Percentiles rank a stretch among this genome's conserved stretches.
These are phyloP conservation scores for Coemansia biformis DNA, from an alignment of 192 early-diverging fungal species.

Conservation along the genomic window DNA sequence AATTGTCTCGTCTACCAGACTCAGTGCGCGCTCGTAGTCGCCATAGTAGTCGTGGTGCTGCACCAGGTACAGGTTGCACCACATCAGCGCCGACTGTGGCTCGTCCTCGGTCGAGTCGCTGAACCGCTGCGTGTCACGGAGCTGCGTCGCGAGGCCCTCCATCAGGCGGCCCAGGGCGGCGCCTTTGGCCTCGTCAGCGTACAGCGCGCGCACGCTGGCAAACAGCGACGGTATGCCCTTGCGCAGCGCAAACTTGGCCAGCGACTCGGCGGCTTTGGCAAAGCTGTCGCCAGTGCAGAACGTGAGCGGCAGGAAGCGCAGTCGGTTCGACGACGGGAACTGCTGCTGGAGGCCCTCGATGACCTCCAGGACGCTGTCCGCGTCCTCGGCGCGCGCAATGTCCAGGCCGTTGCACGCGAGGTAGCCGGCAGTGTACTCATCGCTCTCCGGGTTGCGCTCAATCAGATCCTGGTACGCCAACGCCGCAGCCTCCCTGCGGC, in stretches of 20 bases:
- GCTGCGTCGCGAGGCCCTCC: conserved; percentile 54
- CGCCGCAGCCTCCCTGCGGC: conserved; percentile 66
- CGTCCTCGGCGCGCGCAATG: conserved; percentile 17
- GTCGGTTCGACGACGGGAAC: conserved; percentile 78
- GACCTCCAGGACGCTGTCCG: conserved; percentile 41
- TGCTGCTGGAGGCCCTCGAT: conserved; percentile 54
- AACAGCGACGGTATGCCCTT: conserved; percentile 96
- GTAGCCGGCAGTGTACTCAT: conserved; percentile 66
- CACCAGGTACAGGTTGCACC: conserved; percentile 89
- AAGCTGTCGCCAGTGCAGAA: conserved; percentile 69
- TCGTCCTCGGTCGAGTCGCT: conserved; percentile 56
- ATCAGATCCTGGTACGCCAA: conserved; percentile 70
- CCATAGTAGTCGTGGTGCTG: conserved; percentile 80
- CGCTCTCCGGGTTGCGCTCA: conserved; percentile 74
- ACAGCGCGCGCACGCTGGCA: conserved; percentile 70
- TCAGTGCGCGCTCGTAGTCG: conserved; percentile 65
- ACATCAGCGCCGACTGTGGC: conserved; percentile 71
- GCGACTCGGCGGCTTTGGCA: conserved; percentile 56
- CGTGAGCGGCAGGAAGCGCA: conserved; percentile 70
- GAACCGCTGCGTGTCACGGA: conserved; percentile 42
- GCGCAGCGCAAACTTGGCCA: conserved; percentile 67
- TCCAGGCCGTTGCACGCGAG: conserved; percentile 51
- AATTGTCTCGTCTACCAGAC: conserved; percentile 76
- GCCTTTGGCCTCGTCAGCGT: conserved; percentile 60
- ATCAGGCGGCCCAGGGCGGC: conserved; percentile 63